phyloP scores from a whole-genome alignment of 306 rosid species.

The Medicago ruthenica region DNA sequence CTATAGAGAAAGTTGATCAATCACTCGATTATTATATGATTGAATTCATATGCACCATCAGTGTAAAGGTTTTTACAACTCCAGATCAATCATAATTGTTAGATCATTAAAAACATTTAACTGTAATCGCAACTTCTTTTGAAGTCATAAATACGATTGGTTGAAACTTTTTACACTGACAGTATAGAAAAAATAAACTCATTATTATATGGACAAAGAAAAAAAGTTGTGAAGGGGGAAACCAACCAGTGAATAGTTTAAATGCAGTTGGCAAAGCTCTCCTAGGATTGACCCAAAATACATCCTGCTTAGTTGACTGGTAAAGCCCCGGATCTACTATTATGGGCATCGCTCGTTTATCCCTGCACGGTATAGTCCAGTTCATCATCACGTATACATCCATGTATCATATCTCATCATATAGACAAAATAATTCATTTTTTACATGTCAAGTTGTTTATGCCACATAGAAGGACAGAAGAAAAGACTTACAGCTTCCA shows the following conservation, averaged over 20 bases:
- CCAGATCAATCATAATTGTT: neutral
- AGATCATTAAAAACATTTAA: neutral
- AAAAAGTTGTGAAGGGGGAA: too few species aligned
- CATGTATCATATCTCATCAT: constrained; percentile 5
- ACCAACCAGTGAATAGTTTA: constrained; percentile 87
- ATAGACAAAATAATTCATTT: constrained; percentile 2
- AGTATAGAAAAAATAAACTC: neutral
- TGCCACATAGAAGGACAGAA: constrained; percentile 1
- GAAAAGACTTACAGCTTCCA: constrained; percentile 79
- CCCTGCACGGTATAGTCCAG: constrained; percentile 54
- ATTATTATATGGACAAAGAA: constrained; percentile 34
- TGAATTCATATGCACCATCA: too few species aligned
- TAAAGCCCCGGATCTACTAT: constrained; percentile 93
- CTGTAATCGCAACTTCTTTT: neutral
- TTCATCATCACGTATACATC: constrained; percentile 20
- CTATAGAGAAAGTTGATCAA: neutral
- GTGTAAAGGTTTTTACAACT: too few species aligned
- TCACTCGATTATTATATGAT: too few species aligned
- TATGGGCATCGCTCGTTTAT: constrained; percentile 84
- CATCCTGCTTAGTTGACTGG: constrained; percentile 67
- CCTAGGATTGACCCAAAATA: constrained; percentile 72
- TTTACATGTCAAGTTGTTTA: constrained; percentile 16
- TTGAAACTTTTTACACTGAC: neutral
- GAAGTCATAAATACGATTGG: too few species aligned
- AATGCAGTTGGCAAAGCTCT: constrained; percentile 80